Conservation (phyloP, 495 filamentous ascomycete genomes). For the Podospora appendiculata region DNA sequence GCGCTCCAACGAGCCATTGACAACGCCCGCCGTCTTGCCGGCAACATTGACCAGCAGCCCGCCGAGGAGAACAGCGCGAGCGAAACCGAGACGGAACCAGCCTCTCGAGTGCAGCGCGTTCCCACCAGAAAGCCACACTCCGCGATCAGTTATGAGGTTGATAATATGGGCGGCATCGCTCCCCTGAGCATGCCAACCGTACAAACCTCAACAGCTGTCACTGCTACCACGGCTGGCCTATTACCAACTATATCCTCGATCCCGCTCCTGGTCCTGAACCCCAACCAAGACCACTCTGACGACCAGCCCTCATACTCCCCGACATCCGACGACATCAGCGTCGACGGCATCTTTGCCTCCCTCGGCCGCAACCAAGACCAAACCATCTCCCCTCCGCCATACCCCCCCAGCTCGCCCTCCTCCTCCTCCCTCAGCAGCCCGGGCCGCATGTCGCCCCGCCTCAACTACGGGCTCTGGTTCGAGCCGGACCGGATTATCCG, state of each 20-base stretch:
- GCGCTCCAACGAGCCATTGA: conserved; percentile 3
- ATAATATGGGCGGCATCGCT: neutral
- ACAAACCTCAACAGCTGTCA: neutral
- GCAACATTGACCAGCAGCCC: neutral
- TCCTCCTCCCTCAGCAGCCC: neutral
- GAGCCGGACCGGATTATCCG: conserved; percentile 7
- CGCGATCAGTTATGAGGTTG: neutral
- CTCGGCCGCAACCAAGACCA: neutral
- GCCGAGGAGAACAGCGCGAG: neutral
- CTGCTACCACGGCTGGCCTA: neutral
- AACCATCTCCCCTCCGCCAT: neutral
- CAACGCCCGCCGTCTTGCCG: neutral
- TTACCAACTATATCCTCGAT: neutral
- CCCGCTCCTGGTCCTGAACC: neutral
- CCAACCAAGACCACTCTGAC: neutral
- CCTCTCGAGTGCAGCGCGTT: too few species aligned
- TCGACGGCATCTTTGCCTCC: neutral
- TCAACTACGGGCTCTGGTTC: conserved; percentile 11
- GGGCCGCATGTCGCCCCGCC: conserved; percentile 5
- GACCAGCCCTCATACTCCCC: neutral
- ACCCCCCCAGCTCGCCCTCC: neutral
- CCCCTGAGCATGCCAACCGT: neutral
- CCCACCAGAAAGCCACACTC: neutral
- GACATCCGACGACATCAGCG: neutral
- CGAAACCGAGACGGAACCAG: neutral